Evolutionary conservation across 106 monocot genomes (phyloP).

Genomic region (Dendrobium catenatum): DNA sequence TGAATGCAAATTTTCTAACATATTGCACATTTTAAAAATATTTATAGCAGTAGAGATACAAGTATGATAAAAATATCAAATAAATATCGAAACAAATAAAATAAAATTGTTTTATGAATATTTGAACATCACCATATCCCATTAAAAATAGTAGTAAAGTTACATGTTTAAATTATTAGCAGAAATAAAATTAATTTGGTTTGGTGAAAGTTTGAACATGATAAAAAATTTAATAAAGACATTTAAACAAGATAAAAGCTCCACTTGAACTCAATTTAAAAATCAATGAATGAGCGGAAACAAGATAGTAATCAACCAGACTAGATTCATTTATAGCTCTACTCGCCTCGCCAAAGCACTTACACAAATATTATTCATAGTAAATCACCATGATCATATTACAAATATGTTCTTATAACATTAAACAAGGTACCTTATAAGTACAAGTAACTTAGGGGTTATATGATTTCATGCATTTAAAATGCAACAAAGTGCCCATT

Average conservation of each 20-base stretch:
- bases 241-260: too few relatives aligned
- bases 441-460: not conserved
- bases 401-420: not conserved
- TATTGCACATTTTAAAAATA: too few relatives aligned
- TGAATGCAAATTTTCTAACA: not conserved
- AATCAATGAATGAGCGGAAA: not conserved
- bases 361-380: not conserved
- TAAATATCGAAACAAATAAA: too few relatives aligned
- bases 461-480: not conserved
- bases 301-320: not conserved
- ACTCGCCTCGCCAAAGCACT: not conserved
- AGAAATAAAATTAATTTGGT: not conserved
- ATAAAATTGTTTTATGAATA: too few relatives aligned
- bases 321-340: not conserved
- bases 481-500: too few relatives aligned
- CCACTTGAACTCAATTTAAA: not conserved
- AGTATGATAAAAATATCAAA: too few relatives aligned
- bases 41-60: too few relatives aligned
- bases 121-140: too few relatives aligned
- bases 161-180: not conserved
- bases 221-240: not conserved
- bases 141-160: too few relatives aligned
- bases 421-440: not conserved
- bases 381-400: not conserved
- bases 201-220: not conserved